A percentile compares a stretch with the other conserved stretches of the same genome.
These are phyloP conservation scores for Pogostemon cablin DNA, from an alignment of 257 asterid species.

Conservation along the genomic window DNA sequence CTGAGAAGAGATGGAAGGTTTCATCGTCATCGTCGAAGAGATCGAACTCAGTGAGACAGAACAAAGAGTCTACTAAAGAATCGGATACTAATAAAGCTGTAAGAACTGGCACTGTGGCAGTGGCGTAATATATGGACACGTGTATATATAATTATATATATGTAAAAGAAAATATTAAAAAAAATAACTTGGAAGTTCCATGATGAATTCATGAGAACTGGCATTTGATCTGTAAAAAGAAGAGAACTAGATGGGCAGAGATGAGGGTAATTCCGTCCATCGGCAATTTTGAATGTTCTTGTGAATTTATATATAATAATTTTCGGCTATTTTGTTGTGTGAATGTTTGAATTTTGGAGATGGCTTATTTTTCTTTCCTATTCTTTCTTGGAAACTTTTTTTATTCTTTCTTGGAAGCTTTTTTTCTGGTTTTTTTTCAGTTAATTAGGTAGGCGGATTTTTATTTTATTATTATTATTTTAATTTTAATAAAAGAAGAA, in stretches of 20 bases:
- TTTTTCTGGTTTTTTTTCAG: too few relatives aligned
- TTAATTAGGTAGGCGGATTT: too few relatives aligned
- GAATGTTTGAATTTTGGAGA: neutral
- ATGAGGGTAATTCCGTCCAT: constrained; percentile 17
- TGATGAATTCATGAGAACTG: constrained; percentile 21
- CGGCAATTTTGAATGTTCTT: constrained; percentile 47
- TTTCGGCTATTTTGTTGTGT: neutral
- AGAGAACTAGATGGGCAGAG: constrained; percentile 16
- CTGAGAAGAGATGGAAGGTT: constrained; percentile 60
- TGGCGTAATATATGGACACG: constrained; percentile 39
- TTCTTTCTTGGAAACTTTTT: too few relatives aligned
- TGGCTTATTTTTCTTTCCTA: neutral
- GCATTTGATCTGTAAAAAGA: constrained; percentile 29
- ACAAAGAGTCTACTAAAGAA: constrained; percentile 53
- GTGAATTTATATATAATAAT: neutral
- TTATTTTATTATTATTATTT: too few relatives aligned
- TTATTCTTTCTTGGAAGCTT: too few relatives aligned
- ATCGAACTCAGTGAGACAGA: constrained; percentile 40
- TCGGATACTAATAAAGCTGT: constrained; percentile 59
- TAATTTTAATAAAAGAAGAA: too few relatives aligned
- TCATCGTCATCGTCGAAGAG: constrained; percentile 47
- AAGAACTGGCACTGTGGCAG: constrained; percentile 70
- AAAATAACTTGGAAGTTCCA: neutral
- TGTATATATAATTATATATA: too few relatives aligned
- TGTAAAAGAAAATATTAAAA: neutral